These are phyloP conservation scores for Coccomyxa sp. DNA, from an alignment of 139 green algal genomes.

Conservation along the genomic window DNA sequence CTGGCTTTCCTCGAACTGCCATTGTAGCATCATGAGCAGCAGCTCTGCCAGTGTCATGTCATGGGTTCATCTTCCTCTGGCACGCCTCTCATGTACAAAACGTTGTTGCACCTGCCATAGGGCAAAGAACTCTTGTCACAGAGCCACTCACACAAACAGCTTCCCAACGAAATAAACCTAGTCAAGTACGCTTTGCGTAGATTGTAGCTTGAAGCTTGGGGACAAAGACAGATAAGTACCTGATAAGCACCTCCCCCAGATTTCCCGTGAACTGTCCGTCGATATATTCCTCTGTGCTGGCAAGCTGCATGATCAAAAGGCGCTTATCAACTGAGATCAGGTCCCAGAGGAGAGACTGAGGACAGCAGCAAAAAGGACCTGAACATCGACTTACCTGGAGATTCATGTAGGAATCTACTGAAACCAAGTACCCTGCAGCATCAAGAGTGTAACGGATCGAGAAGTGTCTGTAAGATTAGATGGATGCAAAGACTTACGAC, in stretches of 20 bases:
- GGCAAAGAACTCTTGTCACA: neutral
- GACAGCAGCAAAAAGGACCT: too few relatives aligned
- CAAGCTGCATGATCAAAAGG: conserved; percentile 59
- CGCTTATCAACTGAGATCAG: too few relatives aligned
- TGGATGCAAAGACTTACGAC: too few relatives aligned
- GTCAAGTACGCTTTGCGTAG: neutral
- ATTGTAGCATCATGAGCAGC: neutral
- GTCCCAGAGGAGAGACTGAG: too few relatives aligned
- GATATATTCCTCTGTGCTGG: conserved; percentile 94
- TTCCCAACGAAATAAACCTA: neutral
- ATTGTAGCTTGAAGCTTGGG: neutral
- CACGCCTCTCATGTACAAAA: conserved; percentile 80
- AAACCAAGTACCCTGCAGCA: conserved; percentile 80
- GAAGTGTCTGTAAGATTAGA: too few relatives aligned
- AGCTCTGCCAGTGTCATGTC: neutral
- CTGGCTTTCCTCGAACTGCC: neutral
- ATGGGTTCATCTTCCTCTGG: conserved; percentile 56
- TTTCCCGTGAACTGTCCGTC: conserved; percentile 90
- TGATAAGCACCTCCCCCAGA: conserved; percentile 91
- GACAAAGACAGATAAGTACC: conserved; percentile 30
- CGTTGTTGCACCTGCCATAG: conserved; percentile 88
- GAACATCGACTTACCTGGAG: conserved; percentile 41
- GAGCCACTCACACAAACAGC: neutral
- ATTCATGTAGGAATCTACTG: conserved; percentile 94
- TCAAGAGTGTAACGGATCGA: too few relatives aligned